Base-by-base conservation (phyloP, 768 basidiomycete genomes). In the Agrocybe pediades region DNA sequence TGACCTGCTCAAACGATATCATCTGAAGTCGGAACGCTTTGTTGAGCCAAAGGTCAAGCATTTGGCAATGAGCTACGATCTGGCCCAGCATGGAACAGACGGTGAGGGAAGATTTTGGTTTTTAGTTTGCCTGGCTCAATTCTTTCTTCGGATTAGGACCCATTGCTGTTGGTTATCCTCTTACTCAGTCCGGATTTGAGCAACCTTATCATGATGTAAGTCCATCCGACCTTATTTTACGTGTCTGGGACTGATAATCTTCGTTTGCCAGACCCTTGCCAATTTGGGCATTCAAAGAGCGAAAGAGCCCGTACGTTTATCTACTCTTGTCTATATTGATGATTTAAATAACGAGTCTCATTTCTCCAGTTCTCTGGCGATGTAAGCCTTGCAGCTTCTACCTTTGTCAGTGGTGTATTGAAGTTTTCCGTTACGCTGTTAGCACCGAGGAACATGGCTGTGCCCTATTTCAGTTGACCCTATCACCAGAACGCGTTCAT, bases 61-160 rank as follows among this genome's bases (percentile, higher is more conserved):
- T 17, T 24, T 41, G 16, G n/a, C 49, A 11, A 50, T 50, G 39
- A 50, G 39, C 40, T 50, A 50, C 42, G 49, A 50, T 26, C 39
- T 50, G 15, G 6, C 21, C 0, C 36, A 50, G 7, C 49, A 50
- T 41, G 49, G 49, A 11, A 50, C 7, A 23, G 49, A 50, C 26
- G 49, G 49, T 50, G 2, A 1, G 36, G n/a, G n/a, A n/a, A n/a
- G 11, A 2, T 50, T 19, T 11, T 23, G 2, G 19, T 6, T 23
- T 41, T n/a, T 17, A 6, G 6, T 17, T 7, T 7, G 4, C 6
- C 9, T n/a, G 9, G 11, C 9, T 19, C 15, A 40, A 3, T 41
- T 25, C 17, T 23, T 26, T 9, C 9, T 5, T 40, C 23, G 4
- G 1, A 3, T 2, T 8, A 50, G 49, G 49, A 27, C 49, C 49